phyloP scores from a whole-genome alignment of 306 rosid genomes.

The Prunus armeniaca region DNA sequence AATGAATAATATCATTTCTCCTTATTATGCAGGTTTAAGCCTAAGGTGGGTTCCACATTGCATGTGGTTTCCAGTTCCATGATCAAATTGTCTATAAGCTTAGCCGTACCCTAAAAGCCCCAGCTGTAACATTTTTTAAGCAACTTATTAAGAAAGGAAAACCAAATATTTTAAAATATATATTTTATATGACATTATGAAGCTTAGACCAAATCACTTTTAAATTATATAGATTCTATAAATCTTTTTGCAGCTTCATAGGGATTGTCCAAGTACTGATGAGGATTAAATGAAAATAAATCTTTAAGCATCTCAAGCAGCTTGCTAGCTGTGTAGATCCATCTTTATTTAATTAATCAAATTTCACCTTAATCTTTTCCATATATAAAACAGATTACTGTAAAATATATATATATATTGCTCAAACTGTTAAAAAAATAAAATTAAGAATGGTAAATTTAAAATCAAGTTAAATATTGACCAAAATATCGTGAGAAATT shows the following conservation, averaged over 20 bases:
- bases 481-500: slow-evolving; percentile 25
- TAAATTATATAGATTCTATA: slow-evolving; percentile 22
- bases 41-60: slow-evolving; percentile 33
- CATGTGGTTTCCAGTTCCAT: slow-evolving; percentile 56
- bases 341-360: background rate
- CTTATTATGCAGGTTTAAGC: background rate
- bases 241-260: slow-evolving; percentile 25
- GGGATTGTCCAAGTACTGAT: slow-evolving; percentile 17
- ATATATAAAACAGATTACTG: background rate
- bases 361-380: background rate
- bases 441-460: no score
- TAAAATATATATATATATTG: background rate
- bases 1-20: background rate
- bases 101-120: slow-evolving; percentile 37
- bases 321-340: slow-evolving; percentile 1
- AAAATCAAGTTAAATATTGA: background rate
- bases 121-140: slow-evolving; percentile 48
- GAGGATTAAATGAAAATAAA: background rate
- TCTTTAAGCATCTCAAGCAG: slow-evolving; percentile 7
- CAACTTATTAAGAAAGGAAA: slow-evolving; percentile 32
- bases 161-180: background rate
- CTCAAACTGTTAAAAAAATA: background rate
- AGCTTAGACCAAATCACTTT: slow-evolving; percentile 22
- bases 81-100: slow-evolving; percentile 45
- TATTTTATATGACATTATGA: background rate